phyloP scores from a whole-genome alignment of 2,329 filamentous ascomycete genomes.

The Botryosphaeria dothidea region DNA sequence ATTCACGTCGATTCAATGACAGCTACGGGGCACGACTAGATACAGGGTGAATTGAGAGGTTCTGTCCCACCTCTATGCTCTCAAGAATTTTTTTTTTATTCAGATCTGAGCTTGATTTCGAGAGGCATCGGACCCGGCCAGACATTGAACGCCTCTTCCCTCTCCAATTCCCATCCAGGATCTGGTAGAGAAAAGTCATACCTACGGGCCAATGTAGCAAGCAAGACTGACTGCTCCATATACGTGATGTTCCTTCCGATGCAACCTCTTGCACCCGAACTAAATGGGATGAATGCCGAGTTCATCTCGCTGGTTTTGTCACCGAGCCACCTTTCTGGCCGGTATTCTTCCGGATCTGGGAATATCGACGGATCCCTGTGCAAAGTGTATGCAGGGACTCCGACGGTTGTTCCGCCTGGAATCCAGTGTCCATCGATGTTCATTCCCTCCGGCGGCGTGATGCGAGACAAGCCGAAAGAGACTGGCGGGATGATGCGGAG shows the following conservation, averaged over 20 bases:
- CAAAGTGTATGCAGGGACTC: conserved; percentile 40
- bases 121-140: conserved; percentile 39
- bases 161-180: conserved; percentile 36
- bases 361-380: conserved; percentile 55
- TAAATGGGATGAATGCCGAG: conserved; percentile 24
- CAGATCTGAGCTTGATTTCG: conserved; percentile 39
- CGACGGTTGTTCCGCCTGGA: conserved; percentile 39
- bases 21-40: no score
- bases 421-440: conserved; percentile 28
- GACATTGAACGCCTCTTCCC: conserved; percentile 40
- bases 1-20: no score
- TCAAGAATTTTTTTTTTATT: no score
- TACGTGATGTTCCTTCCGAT: conserved; percentile 50
- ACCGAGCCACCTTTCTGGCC: conserved; percentile 52
- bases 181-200: conserved; percentile 41
- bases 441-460: conserved; percentile 25
- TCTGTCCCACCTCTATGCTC: no score
- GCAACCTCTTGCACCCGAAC: conserved; percentile 26
- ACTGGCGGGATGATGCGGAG: conserved; percentile 26
- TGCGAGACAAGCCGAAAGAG: conserved; percentile 29
- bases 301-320: conserved; percentile 24
- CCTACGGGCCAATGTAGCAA: conserved; percentile 36
- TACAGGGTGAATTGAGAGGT: no score
- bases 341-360: conserved; percentile 47
- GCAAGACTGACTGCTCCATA: conserved; percentile 45